Evolutionary conservation across 768 basidiomycete genomes (phyloP).

Genomic region (Leccinum subgranulosum): DNA sequence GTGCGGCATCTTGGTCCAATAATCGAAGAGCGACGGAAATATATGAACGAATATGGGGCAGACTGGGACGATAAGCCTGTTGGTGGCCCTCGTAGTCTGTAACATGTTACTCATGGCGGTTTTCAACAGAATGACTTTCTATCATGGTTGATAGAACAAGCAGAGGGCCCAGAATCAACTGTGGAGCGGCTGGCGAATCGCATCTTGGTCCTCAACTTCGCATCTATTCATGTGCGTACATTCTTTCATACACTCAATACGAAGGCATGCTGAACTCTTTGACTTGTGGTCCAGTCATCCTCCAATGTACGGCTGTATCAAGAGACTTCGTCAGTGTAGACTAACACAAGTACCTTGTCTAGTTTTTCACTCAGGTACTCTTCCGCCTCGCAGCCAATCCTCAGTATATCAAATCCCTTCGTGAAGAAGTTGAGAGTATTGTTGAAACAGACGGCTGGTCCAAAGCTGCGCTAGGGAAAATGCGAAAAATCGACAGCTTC

Average conservation of each 20-base stretch:
- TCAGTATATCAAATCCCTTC: not conserved
- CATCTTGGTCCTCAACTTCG: conserved; percentile 13
- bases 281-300: not conserved
- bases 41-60: conserved; percentile 20
- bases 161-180: conserved; percentile 12
- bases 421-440: not conserved
- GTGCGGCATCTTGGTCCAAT: conserved; percentile 23
- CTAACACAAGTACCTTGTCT: not conserved
- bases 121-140: conserved; percentile 32
- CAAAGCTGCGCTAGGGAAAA: not conserved
- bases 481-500: not conserved
- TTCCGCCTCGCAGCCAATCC: not conserved
- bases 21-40: conserved; percentile 25
- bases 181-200: conserved; percentile 21
- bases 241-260: not conserved
- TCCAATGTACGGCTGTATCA: not conserved
- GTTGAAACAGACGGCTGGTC: not conserved
- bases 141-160: conserved; percentile 30
- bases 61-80: conserved; percentile 34
- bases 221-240: conserved; percentile 24
- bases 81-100: not conserved
- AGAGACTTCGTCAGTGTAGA: not conserved
- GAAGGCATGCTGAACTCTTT: not conserved
- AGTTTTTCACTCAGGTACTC: not conserved
- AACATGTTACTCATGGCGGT: not conserved